These are phyloP conservation scores for Gynostemma pentaphyllum DNA, from an alignment of 306 rosid genomes.

Conservation along the genomic window DNA sequence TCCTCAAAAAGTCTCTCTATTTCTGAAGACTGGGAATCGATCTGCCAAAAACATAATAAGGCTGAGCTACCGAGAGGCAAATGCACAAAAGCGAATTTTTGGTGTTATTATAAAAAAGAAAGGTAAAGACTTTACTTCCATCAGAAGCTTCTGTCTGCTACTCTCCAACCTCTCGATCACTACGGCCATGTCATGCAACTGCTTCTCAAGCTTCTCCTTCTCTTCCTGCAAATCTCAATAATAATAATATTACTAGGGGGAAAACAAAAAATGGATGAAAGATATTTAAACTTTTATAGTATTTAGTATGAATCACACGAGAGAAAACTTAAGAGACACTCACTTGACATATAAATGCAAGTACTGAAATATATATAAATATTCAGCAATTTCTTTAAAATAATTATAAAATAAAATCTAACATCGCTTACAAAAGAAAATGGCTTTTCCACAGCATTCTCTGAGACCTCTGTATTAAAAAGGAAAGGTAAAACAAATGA, in stretches of 20 bases:
- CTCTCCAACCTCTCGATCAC: conserved; percentile 82
- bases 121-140: conserved; percentile 36
- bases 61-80: conserved; percentile 16
- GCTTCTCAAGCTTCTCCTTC: conserved; percentile 74
- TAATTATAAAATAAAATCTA: not conserved
- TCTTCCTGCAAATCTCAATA: conserved; percentile 49
- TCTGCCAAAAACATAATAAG: conserved; percentile 34
- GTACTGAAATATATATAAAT: not conserved
- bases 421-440: conserved; percentile 51
- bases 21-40: conserved; percentile 84
- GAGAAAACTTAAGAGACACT: not conserved
- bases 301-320: not conserved
- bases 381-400: not conserved
- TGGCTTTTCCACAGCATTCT: conserved; percentile 31
- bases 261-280: not conserved
- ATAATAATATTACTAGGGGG: not conserved
- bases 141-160: conserved; percentile 86
- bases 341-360: not conserved
- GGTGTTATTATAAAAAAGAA: not conserved
- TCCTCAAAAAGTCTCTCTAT: conserved; percentile 93
- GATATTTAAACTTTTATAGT: not conserved
- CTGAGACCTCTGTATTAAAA: conserved; percentile 35
- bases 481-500: not conserved
- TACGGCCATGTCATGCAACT: conserved; percentile 88
- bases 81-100: not conserved